Evolutionary conservation across 2,329 filamentous ascomycete species (phyloP).

Genomic region (Sphaerulina musiva): DNA sequence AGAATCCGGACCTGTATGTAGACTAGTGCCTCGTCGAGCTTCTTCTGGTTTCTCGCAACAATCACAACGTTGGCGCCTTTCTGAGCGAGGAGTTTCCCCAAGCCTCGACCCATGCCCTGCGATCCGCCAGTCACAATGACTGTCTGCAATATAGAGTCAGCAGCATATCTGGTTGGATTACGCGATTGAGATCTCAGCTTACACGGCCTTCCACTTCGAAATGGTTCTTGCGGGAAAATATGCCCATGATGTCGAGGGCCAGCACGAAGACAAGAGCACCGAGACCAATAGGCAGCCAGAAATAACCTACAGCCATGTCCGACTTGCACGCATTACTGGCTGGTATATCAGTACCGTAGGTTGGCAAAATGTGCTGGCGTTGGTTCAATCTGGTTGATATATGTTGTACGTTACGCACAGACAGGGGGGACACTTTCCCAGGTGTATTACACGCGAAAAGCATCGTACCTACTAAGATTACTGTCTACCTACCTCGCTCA

Average conservation of each 20-base stretch:
- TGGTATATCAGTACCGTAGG: no score
- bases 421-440: no score
- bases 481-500: no score
- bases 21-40: slow-evolving; percentile 64
- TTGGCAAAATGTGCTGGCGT: no score
- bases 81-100: slow-evolving; percentile 65
- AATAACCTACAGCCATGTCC: slow-evolving; percentile 35
- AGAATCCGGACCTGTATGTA: slow-evolving; percentile 52
- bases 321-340: no score
- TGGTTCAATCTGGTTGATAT: no score
- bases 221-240: slow-evolving; percentile 62
- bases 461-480: no score
- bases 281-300: slow-evolving; percentile 34
- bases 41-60: slow-evolving; percentile 68
- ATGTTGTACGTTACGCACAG: no score
- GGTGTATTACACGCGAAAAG: no score
- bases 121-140: slow-evolving; percentile 85
- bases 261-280: slow-evolving; percentile 35
- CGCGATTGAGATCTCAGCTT: slow-evolving; percentile 23
- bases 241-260: slow-evolving; percentile 55
- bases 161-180: background rate
- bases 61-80: slow-evolving; percentile 85
- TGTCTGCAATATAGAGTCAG: slow-evolving; percentile 51
- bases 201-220: slow-evolving; percentile 83
- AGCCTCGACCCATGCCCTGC: slow-evolving; percentile 79